phyloP scores from a whole-genome alignment of 306 rosid genomes.

The Malus asiatica region DNA sequence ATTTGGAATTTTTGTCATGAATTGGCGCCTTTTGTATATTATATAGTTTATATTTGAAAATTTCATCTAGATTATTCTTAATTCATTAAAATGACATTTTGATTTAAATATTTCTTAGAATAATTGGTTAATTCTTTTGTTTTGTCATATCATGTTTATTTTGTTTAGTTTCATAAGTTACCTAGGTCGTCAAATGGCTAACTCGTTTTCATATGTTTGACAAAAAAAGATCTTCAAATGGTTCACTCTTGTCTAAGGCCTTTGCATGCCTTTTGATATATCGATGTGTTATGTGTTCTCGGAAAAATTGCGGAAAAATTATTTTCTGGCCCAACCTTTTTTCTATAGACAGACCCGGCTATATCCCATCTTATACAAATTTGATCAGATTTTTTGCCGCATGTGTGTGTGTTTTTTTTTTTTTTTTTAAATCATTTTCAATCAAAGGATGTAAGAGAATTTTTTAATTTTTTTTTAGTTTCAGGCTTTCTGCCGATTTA shows the following conservation, averaged over 20 bases:
- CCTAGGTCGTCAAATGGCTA: background rate
- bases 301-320: background rate
- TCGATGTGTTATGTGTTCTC: background rate
- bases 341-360: background rate
- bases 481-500: background rate
- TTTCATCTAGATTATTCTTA: background rate
- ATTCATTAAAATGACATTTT: background rate
- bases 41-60: background rate
- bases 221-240: background rate
- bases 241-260: background rate
- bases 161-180: background rate
- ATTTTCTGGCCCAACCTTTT: background rate
- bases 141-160: background rate
- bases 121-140: background rate
- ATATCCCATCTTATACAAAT: background rate
- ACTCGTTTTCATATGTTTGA: too few relatives aligned
- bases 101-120: background rate
- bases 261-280: background rate
- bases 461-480: background rate
- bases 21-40: background rate
- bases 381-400: background rate
- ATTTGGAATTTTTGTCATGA: background rate
- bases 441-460: background rate
- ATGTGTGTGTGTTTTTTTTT: background rate
- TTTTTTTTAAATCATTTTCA: too few relatives aligned